Evolutionary conservation across 2,329 filamentous ascomycete genomes (phyloP), one percentile per base, ranked within the genome.

Genomic region (Pyrenochaeta sp.): DNA sequence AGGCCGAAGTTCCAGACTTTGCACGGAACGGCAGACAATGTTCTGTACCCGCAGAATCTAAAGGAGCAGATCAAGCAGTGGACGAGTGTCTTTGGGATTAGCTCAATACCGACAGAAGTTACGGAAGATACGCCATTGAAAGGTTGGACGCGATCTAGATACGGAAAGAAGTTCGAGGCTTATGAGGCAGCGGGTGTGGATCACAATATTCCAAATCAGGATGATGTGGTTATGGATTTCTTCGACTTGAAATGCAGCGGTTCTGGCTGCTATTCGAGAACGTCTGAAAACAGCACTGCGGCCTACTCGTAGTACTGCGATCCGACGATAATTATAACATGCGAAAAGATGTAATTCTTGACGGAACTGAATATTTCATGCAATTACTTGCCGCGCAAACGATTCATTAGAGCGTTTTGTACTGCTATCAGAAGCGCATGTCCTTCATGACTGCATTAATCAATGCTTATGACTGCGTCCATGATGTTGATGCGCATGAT

Each of bases 31-130:
- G 59, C 52, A 1, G 73, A 76, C 46, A 67, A 56, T 1, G 56
- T 69, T 1, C 52, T 76, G 1, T 69, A 74, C 50, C 71, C 71
- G 15, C 72, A 73, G 56, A 76, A 76, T 36, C 54, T 75, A 8
- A 53, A 70, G n/a, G 73, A 76, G 51, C 66, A 74, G 47, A 69
- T 75, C 52, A 76, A 75, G 56, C 65, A 76, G 53, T 76, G 73
- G 73, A 75, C 71, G 1, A 68, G 57, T 37, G 72, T 76, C 2
- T 69, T 75, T 51, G 68, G 65, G 0, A 52, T 72, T 5, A 72
- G 64, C 45, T 54, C 61, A 5, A 69, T 56, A 32, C 67, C 70
- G 39, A 67, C 56, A 2, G 57, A 65, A 15, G 68, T 64, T 10
- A 68, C 64, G 5, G 49, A 56, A 24, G 53, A 76, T 54, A 72